A percentile compares a stretch with the other conserved stretches of the same genome.
Conservation (phyloP, 2,329 filamentous ascomycete species). For the Leptodontidium sp. region DNA sequence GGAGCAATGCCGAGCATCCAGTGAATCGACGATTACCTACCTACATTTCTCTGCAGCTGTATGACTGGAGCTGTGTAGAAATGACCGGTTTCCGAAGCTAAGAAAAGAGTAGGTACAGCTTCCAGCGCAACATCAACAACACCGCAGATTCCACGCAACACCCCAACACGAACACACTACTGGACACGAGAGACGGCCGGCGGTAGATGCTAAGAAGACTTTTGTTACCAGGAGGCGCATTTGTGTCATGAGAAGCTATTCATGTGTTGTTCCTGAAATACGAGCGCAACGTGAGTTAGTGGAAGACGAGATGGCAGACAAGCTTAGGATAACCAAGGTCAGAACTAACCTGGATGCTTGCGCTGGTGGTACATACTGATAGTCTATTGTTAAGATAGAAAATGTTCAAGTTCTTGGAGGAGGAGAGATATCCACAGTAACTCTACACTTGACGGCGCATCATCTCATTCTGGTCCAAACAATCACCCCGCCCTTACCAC, state of each 20-base stretch:
- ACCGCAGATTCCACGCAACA: neutral
- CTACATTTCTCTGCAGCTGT: conserved; percentile 5
- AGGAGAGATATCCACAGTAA: conserved; percentile 64
- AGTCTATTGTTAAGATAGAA: conserved; percentile 57
- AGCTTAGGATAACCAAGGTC: conserved; percentile 56
- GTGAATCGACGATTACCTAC: neutral
- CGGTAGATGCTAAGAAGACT: neutral
- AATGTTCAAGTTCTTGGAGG: conserved; percentile 66
- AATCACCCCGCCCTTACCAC: conserved; percentile 37
- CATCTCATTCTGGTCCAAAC: conserved; percentile 57
- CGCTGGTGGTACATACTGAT: conserved; percentile 25
- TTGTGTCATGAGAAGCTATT: conserved; percentile 30
- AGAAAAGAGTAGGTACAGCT: conserved; percentile 1
- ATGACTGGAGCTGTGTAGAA: conserved; percentile 11
- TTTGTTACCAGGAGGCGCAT: neutral
- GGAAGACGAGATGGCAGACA: conserved; percentile 49
- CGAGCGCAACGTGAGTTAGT: conserved; percentile 34
- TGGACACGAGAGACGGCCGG: neutral
- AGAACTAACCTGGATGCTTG: conserved; percentile 25
- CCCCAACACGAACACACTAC: neutral
- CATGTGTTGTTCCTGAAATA: conserved; percentile 27
- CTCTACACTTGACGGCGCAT: conserved; percentile 68
- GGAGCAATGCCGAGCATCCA: neutral
- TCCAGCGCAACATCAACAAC: conserved; percentile 3
- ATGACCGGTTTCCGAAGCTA: conserved; percentile 8